Percentiles rank a stretch among this genome's conserved stretches.
Evolutionary conservation across 2,329 filamentous ascomycete species (phyloP).

Genomic region (Claviceps capensis): DNA sequence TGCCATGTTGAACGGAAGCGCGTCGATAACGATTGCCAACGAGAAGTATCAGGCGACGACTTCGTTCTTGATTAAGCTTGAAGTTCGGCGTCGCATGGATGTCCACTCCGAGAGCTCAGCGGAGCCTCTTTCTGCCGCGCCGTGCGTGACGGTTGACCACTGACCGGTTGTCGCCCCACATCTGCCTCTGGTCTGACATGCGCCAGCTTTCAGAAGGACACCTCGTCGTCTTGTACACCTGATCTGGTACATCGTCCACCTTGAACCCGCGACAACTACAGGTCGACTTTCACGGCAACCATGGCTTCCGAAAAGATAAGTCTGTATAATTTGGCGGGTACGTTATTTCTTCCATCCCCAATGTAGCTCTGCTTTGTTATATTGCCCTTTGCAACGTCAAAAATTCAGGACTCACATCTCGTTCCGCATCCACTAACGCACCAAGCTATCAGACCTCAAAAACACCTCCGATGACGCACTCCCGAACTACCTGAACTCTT

Average conservation of each 20-base stretch:
- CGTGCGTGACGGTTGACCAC: not conserved
- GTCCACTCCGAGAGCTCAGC: not conserved
- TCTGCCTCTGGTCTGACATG: not conserved
- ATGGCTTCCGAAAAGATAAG: conserved; percentile 42
- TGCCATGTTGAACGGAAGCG: conserved; percentile 45
- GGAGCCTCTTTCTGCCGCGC: conserved; percentile 2
- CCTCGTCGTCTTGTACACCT: not conserved
- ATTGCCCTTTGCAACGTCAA: not conserved
- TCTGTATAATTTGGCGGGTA: conserved; percentile 55
- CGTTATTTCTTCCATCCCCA: conserved; percentile 1
- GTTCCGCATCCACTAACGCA: not conserved
- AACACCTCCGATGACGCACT: conserved; percentile 94
- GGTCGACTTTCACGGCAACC: conserved; percentile 2
- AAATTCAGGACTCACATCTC: not conserved
- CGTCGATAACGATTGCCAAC: not conserved
- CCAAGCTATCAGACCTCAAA: conserved; percentile 60
- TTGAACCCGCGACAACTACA: not conserved
- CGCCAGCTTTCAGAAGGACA: conserved; percentile 2
- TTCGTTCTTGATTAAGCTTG: not conserved
- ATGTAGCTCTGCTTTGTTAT: not conserved
- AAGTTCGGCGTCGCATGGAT: not conserved
- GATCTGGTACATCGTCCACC: not conserved
- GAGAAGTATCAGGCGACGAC: not conserved
- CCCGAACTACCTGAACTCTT: conserved; percentile 79
- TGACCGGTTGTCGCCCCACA: not conserved